A percentile compares a stretch with the other conserved stretches of the same genome.
These are phyloP conservation scores for Arabis hirsuta DNA, from an alignment of 345 rosid genomes.

Conservation along the genomic window DNA sequence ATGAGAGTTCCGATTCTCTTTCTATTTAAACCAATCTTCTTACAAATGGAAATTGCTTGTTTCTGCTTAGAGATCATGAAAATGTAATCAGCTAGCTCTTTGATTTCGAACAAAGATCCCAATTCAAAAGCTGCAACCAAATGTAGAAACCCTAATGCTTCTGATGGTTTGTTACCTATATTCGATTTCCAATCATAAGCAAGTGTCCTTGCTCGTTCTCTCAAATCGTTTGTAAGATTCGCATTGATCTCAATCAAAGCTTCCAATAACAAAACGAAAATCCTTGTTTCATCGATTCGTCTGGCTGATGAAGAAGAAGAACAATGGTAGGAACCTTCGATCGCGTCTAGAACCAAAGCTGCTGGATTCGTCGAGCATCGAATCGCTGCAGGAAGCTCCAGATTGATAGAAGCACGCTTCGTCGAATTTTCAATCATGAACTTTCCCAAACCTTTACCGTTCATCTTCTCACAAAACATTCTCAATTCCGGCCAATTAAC, in stretches of 20 bases:
- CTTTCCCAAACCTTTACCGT: slow-evolving; percentile 62
- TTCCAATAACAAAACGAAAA: slow-evolving; percentile 61
- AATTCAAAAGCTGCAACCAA: slow-evolving; percentile 62
- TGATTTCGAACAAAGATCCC: slow-evolving; percentile 45
- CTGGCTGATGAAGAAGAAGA: background rate
- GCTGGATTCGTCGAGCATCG: slow-evolving; percentile 51
- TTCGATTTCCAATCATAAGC: slow-evolving; percentile 68
- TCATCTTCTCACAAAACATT: slow-evolving; percentile 64
- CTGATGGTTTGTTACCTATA: slow-evolving; percentile 41
- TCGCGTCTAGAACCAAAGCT: slow-evolving; percentile 62
- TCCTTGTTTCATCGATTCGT: slow-evolving; percentile 42
- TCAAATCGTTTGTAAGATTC: slow-evolving; percentile 47
- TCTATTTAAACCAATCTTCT: slow-evolving; percentile 55
- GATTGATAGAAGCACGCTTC: slow-evolving; percentile 42
- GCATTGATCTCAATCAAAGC: slow-evolving; percentile 49
- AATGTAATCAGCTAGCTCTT: slow-evolving; percentile 55
- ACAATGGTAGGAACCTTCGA: slow-evolving; percentile 56
- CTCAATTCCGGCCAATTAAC: slow-evolving; percentile 50
- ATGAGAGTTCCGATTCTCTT: slow-evolving; percentile 51
- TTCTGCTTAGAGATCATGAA: slow-evolving; percentile 46
- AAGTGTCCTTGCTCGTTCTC: slow-evolving; percentile 61
- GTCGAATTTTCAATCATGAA: slow-evolving; percentile 47
- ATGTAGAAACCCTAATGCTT: slow-evolving; percentile 59
- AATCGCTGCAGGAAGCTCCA: slow-evolving; percentile 52
- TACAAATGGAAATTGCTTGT: slow-evolving; percentile 49